These are phyloP conservation scores for Castanospermum australe DNA, from an alignment of 306 rosid species.

Conservation along the genomic window DNA sequence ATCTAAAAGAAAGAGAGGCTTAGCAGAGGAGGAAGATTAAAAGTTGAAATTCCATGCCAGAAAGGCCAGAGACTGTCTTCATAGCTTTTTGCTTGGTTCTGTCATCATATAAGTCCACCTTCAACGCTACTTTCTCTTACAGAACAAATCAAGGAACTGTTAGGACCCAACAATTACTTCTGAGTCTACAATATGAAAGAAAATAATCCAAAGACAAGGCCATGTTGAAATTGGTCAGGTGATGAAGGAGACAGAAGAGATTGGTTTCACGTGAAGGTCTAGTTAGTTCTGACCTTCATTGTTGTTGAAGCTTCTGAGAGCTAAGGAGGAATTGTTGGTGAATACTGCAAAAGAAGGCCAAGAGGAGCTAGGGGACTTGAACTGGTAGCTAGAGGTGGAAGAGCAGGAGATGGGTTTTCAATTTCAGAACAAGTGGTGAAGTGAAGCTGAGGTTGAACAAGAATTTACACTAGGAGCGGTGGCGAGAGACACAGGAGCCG, in stretches of 20 bases:
- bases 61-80: conserved; percentile 57
- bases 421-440: neutral
- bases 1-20: neutral
- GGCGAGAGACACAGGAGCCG: neutral
- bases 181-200: neutral
- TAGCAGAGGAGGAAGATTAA: neutral
- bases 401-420: neutral
- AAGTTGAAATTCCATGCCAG: conserved; percentile 37
- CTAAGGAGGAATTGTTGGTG: neutral
- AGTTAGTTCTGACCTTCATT: conserved; percentile 41
- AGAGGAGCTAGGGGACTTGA: neutral
- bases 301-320: conserved; percentile 4
- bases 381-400: neutral
- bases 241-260: neutral
- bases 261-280: too few species aligned
- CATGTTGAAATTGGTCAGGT: too few species aligned
- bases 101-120: conserved; percentile 44
- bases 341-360: neutral
- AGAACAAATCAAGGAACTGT: neutral
- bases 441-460: neutral
- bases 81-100: conserved; percentile 50
- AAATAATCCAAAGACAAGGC: neutral
- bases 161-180: neutral
- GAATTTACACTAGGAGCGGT: neutral
- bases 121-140: conserved; percentile 58